These are phyloP conservation scores for Clavispora phyllophila DNA, from an alignment of 805 yeast genomes.

Conservation along the genomic window DNA sequence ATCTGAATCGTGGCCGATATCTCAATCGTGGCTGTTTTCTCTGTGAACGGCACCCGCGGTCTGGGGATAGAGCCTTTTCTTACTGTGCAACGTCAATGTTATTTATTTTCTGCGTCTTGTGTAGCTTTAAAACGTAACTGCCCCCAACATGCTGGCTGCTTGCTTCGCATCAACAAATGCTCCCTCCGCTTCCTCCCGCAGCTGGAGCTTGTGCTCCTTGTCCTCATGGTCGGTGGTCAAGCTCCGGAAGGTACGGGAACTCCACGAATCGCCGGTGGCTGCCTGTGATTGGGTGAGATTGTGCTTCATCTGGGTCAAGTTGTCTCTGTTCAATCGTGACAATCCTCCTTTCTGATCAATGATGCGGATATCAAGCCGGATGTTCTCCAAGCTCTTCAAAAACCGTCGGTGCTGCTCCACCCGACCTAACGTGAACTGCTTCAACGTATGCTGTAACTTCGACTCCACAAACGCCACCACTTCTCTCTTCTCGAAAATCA, in stretches of 20 bases:
- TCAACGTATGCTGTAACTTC: slow-evolving; percentile 50
- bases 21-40: background rate
- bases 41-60: too few species aligned
- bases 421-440: slow-evolving; percentile 57
- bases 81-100: background rate
- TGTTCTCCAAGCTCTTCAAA: slow-evolving; percentile 65
- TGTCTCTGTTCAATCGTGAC: slow-evolving; percentile 74
- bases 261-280: slow-evolving; percentile 40
- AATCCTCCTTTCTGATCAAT: slow-evolving; percentile 79
- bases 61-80: too few species aligned
- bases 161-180: slow-evolving; percentile 63
- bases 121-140: slow-evolving; percentile 52
- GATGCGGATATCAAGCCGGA: slow-evolving; percentile 64
- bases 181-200: slow-evolving; percentile 21
- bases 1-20: background rate
- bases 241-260: slow-evolving; percentile 37
- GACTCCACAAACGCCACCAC: slow-evolving; percentile 55
- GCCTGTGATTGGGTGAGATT: slow-evolving; percentile 41
- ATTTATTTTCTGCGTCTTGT: background rate
- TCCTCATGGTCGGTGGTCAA: slow-evolving; percentile 25
- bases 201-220: slow-evolving; percentile 11
- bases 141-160: slow-evolving; percentile 79
- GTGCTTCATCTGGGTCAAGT: slow-evolving; percentile 42
- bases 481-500: slow-evolving; percentile 66
- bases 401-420: slow-evolving; percentile 86